These are phyloP conservation scores for Phytophthora macrochlamydospora DNA, from an alignment of 352 stramenopile genomes.

Conservation along the genomic window DNA sequence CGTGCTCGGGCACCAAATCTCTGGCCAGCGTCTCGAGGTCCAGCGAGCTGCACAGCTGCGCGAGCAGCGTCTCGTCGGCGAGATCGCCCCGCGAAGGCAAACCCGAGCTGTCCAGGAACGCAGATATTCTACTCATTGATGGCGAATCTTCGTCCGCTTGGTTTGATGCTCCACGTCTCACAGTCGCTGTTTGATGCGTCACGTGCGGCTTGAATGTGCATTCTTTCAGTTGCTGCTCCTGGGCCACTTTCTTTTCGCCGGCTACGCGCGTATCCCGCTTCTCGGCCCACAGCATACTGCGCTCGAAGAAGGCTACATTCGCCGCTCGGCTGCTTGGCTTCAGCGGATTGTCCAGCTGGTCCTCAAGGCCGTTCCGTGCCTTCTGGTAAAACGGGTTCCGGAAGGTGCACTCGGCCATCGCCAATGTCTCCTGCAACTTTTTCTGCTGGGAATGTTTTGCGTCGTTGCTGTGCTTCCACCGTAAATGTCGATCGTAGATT, in stretches of 20 bases:
- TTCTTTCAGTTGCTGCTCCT: constrained; percentile 47
- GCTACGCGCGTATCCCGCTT: constrained; percentile 41
- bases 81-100: constrained; percentile 4
- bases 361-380: constrained; percentile 38
- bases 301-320: constrained; percentile 49
- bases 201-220: constrained; percentile 62
- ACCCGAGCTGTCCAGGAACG: constrained; percentile 13
- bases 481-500: constrained; percentile 66
- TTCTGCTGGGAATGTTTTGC: constrained; percentile 35
- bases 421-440: constrained; percentile 39
- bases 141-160: constrained; percentile 10
- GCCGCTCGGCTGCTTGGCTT: constrained; percentile 15
- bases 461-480: constrained; percentile 65
- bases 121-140: neutral
- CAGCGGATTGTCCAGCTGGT: neutral
- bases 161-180: constrained; percentile 6
- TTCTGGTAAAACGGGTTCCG: constrained; percentile 58
- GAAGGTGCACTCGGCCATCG: constrained; percentile 54
- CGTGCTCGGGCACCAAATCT: constrained; percentile 13
- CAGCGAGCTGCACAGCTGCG: constrained; percentile 30
- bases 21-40: constrained; percentile 37
- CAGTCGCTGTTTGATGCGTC: constrained; percentile 8
- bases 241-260: constrained; percentile 39
- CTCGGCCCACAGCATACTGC: constrained; percentile 49
- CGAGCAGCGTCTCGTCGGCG: constrained; percentile 15